Evolutionary conservation across 108 stramenopile genomes (phyloP).

Genomic region (Nitzschia sp.): DNA sequence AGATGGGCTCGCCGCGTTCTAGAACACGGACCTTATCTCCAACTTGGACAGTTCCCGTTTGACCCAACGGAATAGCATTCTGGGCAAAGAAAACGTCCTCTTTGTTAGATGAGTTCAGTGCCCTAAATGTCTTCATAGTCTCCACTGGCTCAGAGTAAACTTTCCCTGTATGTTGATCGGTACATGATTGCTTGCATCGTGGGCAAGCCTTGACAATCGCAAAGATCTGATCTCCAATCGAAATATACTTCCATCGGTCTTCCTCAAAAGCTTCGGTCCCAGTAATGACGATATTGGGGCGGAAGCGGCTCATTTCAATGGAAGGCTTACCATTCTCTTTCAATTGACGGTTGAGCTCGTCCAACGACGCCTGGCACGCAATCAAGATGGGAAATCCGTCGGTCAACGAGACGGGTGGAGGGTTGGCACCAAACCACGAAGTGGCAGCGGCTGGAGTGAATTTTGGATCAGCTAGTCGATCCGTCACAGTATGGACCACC

Average conservation of each 20-base stretch:
- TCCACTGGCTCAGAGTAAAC: conserved; percentile 67
- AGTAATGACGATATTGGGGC: conserved; percentile 66
- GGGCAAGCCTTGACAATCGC: conserved; percentile 85
- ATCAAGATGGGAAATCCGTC: conserved; percentile 88
- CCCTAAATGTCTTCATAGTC: conserved; percentile 72
- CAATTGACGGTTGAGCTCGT: conserved; percentile 67
- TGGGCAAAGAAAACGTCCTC: conserved; percentile 84
- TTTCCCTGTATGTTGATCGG: conserved; percentile 75
- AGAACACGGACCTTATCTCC: conserved; percentile 57
- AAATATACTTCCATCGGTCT: conserved; percentile 84
- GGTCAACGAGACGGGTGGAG: conserved; percentile 57
- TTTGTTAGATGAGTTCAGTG: conserved; percentile 36
- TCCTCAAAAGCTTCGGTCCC: conserved; percentile 75
- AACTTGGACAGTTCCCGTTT: conserved; percentile 59
- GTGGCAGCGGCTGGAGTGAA: conserved; percentile 62
- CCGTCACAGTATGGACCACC: conserved; percentile 32
- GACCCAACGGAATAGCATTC: conserved; percentile 59
- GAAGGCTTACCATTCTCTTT: conserved; percentile 46
- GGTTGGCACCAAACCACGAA: conserved; percentile 26
- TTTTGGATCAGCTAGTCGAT: conserved; percentile 30
- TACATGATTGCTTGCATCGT: conserved; percentile 86
- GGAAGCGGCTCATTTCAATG: conserved; percentile 79
- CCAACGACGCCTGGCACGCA: conserved; percentile 70
- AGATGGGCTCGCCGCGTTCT: conserved; percentile 81
- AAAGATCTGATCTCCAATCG: conserved; percentile 65